phyloP scores from a whole-genome alignment of 2,329 filamentous ascomycete genomes.

The Colletotrichum sp. region DNA sequence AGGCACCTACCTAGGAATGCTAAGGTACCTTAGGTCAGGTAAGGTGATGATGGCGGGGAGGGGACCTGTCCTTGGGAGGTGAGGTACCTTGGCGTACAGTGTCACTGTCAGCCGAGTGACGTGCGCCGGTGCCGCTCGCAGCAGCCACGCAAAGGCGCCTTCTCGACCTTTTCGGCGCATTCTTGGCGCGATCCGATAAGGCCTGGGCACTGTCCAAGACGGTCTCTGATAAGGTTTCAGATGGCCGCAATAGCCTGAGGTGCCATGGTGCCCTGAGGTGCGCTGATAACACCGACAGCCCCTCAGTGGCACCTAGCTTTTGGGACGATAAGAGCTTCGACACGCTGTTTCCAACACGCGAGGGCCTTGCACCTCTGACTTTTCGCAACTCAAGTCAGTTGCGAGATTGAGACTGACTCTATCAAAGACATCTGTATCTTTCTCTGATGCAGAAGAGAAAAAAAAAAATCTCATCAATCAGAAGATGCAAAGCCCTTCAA shows the following conservation, averaged over 20 bases:
- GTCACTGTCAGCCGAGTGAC: not conserved
- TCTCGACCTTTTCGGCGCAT: not conserved
- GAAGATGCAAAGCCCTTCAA: not conserved
- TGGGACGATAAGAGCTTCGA: constrained; percentile 5
- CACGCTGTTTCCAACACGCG: not conserved
- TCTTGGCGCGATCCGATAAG: not conserved
- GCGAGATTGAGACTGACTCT: not conserved
- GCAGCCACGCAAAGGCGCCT: not conserved
- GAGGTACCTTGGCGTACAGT: not conserved
- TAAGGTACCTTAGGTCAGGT: not conserved
- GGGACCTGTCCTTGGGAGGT: not conserved
- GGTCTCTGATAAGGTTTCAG: constrained; percentile 1
- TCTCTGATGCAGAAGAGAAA: not conserved
- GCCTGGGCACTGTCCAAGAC: not conserved
- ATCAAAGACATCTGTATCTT: not conserved
- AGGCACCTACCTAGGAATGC: not conserved
- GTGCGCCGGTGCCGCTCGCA: not conserved
- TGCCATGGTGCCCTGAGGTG: not conserved
- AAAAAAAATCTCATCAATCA: not conserved
- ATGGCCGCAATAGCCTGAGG: not conserved
- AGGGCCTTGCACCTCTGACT: constrained; percentile 12
- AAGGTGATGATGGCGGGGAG: not conserved
- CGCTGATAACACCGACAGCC: not conserved
- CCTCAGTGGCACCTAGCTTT: not conserved
- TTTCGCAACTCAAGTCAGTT: not conserved